These are phyloP conservation scores for Sporodiniella umbellata DNA, from an alignment of 371 early-diverging fungal species.

Conservation along the genomic window DNA sequence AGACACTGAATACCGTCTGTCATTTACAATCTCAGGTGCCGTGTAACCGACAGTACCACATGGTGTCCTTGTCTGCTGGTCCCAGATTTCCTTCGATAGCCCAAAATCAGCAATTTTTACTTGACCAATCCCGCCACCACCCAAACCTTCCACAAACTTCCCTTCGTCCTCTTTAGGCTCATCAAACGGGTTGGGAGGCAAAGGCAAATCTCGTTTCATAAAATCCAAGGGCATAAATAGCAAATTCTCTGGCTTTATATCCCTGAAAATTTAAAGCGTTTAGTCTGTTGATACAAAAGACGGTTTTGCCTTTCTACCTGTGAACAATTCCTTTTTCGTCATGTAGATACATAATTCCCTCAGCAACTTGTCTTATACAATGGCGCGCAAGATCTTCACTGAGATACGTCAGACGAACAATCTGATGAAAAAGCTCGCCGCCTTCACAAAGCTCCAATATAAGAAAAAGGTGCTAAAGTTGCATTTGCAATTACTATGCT, in stretches of 20 bases:
- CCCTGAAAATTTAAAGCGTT: too few species aligned
- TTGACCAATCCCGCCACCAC: conserved; percentile 71
- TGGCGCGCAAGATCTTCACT: conserved; percentile 69
- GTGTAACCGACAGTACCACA: conserved; percentile 93
- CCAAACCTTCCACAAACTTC: conserved; percentile 49
- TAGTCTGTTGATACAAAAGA: too few species aligned
- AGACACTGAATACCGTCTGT: conserved; percentile 77
- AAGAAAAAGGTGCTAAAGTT: conserved; percentile 23
- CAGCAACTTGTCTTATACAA: conserved; percentile 81
- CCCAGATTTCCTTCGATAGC: conserved; percentile 77
- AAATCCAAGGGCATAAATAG: conserved; percentile 68
- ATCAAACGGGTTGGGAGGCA: conserved; percentile 33
- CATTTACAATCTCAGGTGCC: conserved; percentile 88
- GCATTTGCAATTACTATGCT: background rate
- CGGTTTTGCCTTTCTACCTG: too few species aligned
- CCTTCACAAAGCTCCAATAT: conserved; percentile 45
- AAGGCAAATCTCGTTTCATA: conserved; percentile 49
- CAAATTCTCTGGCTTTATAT: conserved; percentile 97
- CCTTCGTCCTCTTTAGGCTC: conserved; percentile 62
- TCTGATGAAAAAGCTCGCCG: conserved; percentile 66
- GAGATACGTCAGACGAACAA: conserved; percentile 56
- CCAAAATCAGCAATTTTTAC: conserved; percentile 90
- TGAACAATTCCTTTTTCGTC: conserved; percentile 66
- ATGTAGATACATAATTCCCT: conserved; percentile 84
- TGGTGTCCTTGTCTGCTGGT: conserved; percentile 85